phyloP scores from a whole-genome alignment of 345 rosid species.

The Gynandropsis gynandra region DNA sequence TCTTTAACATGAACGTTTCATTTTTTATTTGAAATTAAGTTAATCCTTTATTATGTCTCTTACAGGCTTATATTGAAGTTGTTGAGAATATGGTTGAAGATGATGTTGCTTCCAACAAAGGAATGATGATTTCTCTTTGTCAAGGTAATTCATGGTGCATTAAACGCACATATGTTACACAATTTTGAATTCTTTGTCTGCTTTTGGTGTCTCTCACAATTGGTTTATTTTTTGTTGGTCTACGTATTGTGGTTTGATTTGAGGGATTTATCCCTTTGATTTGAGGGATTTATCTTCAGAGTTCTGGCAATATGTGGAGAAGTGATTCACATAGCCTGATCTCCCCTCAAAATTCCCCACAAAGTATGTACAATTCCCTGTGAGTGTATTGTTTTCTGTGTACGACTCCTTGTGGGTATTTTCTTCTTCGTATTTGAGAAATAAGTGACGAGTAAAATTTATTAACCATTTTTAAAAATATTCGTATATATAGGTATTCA shows the following conservation, averaged over 20 bases:
- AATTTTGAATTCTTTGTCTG: no score
- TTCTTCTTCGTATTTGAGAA: conserved; percentile 10
- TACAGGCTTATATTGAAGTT: no score
- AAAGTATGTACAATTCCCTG: conserved; percentile 92
- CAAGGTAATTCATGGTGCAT: no score
- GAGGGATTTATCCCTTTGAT: conserved; percentile 10
- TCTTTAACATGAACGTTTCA: no score
- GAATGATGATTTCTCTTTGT: no score
- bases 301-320: conserved; percentile 96
- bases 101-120: no score
- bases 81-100: no score
- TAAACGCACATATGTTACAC: no score
- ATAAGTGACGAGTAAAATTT: background rate
- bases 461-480: conserved; percentile 3
- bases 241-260: background rate
- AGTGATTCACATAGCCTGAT: conserved; percentile 89
- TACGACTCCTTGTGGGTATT: background rate
- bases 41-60: no score
- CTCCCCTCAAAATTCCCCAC: conserved; percentile 89
- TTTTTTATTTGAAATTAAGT: no score
- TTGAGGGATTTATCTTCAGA: conserved; percentile 56
- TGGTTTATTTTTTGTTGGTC: no score
- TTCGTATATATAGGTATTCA: conserved; percentile 55
- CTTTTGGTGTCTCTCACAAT: no score
- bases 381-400: conserved; percentile 31